Evolutionary conservation across 768 basidiomycete species (phyloP).

Genomic region (Boletus subparvulus): DNA sequence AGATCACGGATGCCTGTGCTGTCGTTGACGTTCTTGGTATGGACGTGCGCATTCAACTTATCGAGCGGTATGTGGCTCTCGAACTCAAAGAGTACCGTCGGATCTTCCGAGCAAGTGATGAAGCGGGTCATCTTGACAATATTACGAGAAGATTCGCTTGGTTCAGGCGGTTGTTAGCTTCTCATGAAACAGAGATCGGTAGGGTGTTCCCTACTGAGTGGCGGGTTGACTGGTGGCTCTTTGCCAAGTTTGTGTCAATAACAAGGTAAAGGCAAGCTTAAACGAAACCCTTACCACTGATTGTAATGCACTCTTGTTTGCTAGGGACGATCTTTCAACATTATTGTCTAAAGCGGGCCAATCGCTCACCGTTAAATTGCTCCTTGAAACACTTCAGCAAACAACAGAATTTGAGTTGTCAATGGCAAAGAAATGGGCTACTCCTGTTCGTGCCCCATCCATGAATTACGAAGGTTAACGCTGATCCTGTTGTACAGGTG

Average conservation of each 20-base stretch:
- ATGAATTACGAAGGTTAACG: background rate
- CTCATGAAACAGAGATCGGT: constrained; percentile 85
- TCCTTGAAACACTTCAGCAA: constrained; percentile 85
- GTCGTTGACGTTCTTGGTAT: constrained; percentile 86
- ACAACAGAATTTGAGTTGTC: constrained; percentile 85
- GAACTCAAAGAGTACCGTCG: constrained; percentile 95
- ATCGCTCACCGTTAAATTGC: constrained; percentile 67
- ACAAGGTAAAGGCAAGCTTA: constrained; percentile 56
- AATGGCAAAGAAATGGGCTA: constrained; percentile 80
- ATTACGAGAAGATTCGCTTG: constrained; percentile 90
- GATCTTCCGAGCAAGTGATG: constrained; percentile 90
- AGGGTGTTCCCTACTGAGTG: constrained; percentile 82
- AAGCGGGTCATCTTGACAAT: constrained; percentile 96
- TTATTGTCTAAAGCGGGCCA: constrained; percentile 77
- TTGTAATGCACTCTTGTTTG: background rate
- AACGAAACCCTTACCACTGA: background rate
- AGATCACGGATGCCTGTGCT: constrained; percentile 80
- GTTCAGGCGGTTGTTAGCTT: constrained; percentile 83
- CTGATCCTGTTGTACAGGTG: constrained; percentile 42
- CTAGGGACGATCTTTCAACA: constrained; percentile 79
- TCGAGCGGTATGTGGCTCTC: constrained; percentile 86
- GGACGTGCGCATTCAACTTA: constrained; percentile 76
- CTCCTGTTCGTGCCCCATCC: constrained; percentile 50
- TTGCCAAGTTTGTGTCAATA: constrained; percentile 86
- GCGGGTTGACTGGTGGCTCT: constrained; percentile 80